Percentiles rank a stretch among this genome's conserved stretches.
Conservation (phyloP, 352 stramenopile genomes). For the Globisporangium cystogenes region DNA sequence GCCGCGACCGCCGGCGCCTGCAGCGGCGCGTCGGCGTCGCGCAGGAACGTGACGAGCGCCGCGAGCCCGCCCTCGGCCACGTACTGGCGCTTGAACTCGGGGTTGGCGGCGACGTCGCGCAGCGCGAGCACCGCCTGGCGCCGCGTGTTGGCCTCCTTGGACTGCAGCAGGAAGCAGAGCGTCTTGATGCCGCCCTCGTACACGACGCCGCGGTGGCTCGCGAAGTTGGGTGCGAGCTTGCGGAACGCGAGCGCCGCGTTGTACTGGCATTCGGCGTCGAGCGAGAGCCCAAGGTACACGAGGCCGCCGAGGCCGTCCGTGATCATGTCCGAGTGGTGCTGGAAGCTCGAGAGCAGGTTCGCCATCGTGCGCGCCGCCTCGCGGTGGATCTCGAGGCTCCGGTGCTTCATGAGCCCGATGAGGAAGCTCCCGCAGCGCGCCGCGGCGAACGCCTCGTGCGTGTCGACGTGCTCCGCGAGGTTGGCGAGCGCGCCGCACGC, state of each 20-base stretch:
- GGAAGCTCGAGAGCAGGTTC: constrained; percentile 93
- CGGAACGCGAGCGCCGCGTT: constrained; percentile 92
- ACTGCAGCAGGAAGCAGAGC: constrained; percentile 89
- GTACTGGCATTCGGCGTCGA: constrained; percentile 94
- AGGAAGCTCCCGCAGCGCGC: constrained; percentile 66
- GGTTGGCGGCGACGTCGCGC: constrained; percentile 87
- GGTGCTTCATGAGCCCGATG: constrained; percentile 80
- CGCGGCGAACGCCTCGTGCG: constrained; percentile 85
- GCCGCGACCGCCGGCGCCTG: constrained; percentile 87
- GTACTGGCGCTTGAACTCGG: constrained; percentile 83
- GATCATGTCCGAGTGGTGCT: constrained; percentile 91
- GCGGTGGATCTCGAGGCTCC: constrained; percentile 90
- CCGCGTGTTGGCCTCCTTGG: constrained; percentile 90
- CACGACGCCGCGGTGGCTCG: constrained; percentile 84
- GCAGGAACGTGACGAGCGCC: constrained; percentile 86
- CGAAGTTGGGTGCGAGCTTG: constrained; percentile 92
- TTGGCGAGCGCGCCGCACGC: constrained; percentile 92
- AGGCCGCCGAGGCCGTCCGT: constrained; percentile 86
- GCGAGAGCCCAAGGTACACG: constrained; percentile 85
- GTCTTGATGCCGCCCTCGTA: constrained; percentile 88
- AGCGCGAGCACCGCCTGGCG: constrained; percentile 87
- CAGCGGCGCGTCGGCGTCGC: constrained; percentile 84
- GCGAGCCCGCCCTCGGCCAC: constrained; percentile 84
- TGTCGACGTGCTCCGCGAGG: constrained; percentile 92
- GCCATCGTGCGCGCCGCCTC: constrained; percentile 90